These are phyloP conservation scores for Avena atlantica DNA, from an alignment of 176 grass and related monocot genomes.

Conservation along the genomic window DNA sequence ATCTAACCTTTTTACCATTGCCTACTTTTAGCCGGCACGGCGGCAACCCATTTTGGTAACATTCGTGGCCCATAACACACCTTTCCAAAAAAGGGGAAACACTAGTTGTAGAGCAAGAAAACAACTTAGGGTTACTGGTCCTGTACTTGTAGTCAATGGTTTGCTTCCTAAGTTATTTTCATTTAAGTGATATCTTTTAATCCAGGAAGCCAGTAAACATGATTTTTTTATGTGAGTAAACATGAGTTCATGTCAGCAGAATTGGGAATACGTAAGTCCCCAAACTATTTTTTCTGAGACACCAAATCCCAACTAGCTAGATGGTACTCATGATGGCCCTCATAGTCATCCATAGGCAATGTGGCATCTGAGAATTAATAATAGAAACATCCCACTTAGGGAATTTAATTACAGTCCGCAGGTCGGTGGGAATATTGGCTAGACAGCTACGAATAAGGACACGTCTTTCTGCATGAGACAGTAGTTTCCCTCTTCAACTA, in stretches of 20 bases:
- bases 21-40: background rate
- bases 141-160: background rate
- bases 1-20: background rate
- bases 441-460: background rate
- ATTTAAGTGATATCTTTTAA: background rate
- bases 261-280: background rate
- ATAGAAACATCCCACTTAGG: background rate
- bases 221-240: background rate
- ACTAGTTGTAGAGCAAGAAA: background rate
- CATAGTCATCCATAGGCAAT: background rate
- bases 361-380: background rate
- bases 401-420: background rate
- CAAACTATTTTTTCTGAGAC: background rate
- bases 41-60: background rate
- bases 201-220: background rate
- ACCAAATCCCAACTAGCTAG: background rate
- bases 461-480: background rate
- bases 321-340: background rate
- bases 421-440: background rate
- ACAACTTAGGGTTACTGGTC: background rate
- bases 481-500: background rate
- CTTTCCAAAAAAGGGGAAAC: background rate
- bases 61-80: background rate
- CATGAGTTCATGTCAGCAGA: background rate
- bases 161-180: background rate